Percentiles rank a stretch among this genome's conserved stretches.
Evolutionary conservation across 1,284 basidiomycete species (phyloP).

Genomic region (Puccinia hordei): DNA sequence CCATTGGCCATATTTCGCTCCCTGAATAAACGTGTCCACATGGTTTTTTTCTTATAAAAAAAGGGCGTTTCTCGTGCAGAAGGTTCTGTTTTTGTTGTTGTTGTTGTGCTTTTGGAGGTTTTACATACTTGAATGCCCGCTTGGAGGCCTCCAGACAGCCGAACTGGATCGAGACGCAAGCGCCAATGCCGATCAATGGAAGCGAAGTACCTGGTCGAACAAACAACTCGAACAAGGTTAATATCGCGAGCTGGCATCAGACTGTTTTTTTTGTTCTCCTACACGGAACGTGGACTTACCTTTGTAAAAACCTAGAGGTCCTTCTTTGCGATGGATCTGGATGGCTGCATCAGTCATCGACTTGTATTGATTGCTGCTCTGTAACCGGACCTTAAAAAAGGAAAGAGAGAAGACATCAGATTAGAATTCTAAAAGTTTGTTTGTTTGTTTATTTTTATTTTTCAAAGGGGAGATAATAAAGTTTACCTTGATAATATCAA

Average conservation of each 20-base stretch:
- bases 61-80: not conserved
- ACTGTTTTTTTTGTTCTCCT: conserved; percentile 59
- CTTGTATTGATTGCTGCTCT: conserved; percentile 86
- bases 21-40: conserved; percentile 3
- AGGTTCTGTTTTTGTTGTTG: conserved; percentile 11
- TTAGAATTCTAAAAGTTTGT: conserved; percentile 64
- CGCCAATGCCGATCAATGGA: conserved; percentile 88
- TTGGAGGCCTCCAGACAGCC: conserved; percentile 87
- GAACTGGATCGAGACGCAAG: conserved; percentile 96
- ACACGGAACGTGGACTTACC: conserved; percentile 61
- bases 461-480: conserved; percentile 62
- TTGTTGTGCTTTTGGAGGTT: conserved; percentile 49
- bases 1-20: conserved; percentile 35
- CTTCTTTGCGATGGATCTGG: conserved; percentile 84
- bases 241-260: conserved; percentile 80
- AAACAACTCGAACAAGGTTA: conserved; percentile 88
- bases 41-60: not conserved
- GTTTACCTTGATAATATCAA: conserved; percentile 92
- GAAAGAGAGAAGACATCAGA: not conserved
- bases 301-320: conserved; percentile 94
- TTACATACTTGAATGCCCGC: conserved; percentile 68
- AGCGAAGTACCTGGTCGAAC: conserved; percentile 88
- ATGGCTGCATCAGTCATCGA: conserved; percentile 86
- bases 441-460: too few relatives aligned
- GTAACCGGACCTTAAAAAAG: conserved; percentile 67